Base-by-base conservation (phyloP, 352 stramenopile genomes). In the Phytophthora tentaculata region DNA sequence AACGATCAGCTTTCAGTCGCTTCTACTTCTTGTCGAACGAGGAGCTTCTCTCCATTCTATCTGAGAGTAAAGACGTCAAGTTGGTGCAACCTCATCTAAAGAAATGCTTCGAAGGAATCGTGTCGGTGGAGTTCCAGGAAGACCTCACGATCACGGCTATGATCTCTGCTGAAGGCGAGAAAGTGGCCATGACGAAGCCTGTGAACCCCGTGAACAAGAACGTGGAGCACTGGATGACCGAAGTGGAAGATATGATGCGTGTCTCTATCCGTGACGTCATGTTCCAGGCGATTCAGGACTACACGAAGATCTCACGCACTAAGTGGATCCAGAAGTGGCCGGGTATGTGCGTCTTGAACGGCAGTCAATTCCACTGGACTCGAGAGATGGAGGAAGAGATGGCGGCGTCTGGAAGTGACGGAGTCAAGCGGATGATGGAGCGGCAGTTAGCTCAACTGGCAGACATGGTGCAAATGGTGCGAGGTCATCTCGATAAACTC, bases 1-100 rank as follows among this genome's bases (percentile, higher is more conserved):
- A 98, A 68, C 84, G 95, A 3, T 95, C 89, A 2, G 92, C 86
- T 2, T 98, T 98, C 57, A 88, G 90, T 54, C 88, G 95, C 1
- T 98, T 98, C 58, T 98, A 98, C 79, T 98, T 98, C 64, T 66
- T 98, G 14, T 98, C 92, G 23, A 98, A 98, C 68, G 94, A 98
- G 63, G 95, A 98, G 61, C 70, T 98, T 20, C 79, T 98, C 2
- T 97, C 96, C 19, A 98, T 98, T 67, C 73, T 98, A 4, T 98
- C 91, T 6, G 93, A 98, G 71, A 97, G 90, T 32, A 99, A 98
- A 60, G 96, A 99, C 65, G 94, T 97, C 2, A 91, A 95, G 41
- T 64, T 96, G n/a, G 95, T 98, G 20, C 95, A 98, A 66, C 91
- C 92, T 12, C 95, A 98, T 56, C 56, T 98, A 22, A 97, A 97